Percentiles rank a stretch among this genome's conserved stretches.
Evolutionary conservation across 2,329 filamentous ascomycete genomes (phyloP).

Genomic region (Talaromyces sp.): DNA sequence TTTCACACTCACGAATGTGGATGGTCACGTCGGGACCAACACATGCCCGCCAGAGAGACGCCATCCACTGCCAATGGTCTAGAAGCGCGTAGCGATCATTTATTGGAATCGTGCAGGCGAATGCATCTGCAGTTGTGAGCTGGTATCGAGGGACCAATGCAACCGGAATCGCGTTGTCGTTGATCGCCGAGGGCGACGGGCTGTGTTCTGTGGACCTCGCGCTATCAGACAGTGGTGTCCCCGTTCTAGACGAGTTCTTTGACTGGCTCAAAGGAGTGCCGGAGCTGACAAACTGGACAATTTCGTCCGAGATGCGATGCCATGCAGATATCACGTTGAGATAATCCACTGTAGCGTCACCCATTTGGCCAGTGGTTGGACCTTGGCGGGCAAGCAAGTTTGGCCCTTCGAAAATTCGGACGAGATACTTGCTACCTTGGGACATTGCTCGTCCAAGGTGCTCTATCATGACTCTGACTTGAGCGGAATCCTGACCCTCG

Average conservation of each 20-base stretch:
- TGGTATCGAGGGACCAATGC: conserved; percentile 75
- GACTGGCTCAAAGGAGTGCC: conserved; percentile 13
- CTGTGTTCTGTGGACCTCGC: conserved; percentile 23
- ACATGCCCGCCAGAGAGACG: conserved; percentile 83
- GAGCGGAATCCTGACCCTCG: conserved; percentile 64
- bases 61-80: conserved; percentile 98
- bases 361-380: conserved; percentile 28
- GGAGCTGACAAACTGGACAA: conserved; percentile 53
- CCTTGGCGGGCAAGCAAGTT: conserved; percentile 20
- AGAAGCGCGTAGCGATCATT: conserved; percentile 69
- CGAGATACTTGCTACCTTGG: conserved; percentile 47
- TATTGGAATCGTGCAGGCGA: conserved; percentile 68
- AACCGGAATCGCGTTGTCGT: conserved; percentile 51
- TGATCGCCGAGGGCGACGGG: conserved; percentile 6
- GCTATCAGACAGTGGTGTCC: conserved; percentile 7
- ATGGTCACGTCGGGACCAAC: conserved; percentile 64
- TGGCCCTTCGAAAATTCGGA: conserved; percentile 46
- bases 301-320: conserved; percentile 69
- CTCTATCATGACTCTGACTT: conserved; percentile 60
- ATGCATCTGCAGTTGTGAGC: conserved; percentile 69
- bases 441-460: conserved; percentile 54
- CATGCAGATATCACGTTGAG: conserved; percentile 64
- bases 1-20: conserved; percentile 36
- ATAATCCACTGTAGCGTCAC: conserved; percentile 51
- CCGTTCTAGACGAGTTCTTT: conserved; percentile 8